These are phyloP conservation scores for Boletus fagicola DNA, from an alignment of 768 basidiomycete species.

Conservation along the genomic window DNA sequence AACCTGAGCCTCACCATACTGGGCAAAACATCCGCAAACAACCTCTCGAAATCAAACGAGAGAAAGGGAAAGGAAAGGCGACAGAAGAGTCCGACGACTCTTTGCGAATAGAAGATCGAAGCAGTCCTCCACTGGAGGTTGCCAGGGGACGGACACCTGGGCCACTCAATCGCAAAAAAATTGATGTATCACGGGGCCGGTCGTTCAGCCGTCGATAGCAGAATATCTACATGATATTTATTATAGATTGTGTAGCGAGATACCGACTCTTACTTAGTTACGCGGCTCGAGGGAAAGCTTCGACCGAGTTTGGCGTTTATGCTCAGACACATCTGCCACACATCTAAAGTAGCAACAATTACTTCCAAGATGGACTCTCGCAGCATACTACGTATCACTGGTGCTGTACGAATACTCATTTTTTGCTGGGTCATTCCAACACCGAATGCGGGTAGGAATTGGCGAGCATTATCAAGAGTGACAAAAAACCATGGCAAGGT, in stretches of 20 bases:
- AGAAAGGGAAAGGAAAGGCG: constrained; percentile 18
- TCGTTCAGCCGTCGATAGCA: constrained; percentile 25
- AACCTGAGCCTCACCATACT: constrained; percentile 4
- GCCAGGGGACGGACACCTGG: constrained; percentile 29
- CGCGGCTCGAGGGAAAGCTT: background rate
- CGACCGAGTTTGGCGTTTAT: constrained; percentile 5
- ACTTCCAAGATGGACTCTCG: constrained; percentile 17
- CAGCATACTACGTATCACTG: constrained; percentile 21
- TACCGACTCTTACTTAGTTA: constrained; percentile 1
- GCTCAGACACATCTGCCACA: constrained; percentile 5
- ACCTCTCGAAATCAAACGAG: constrained; percentile 12
- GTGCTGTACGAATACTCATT: constrained; percentile 17
- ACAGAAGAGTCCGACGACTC: background rate
- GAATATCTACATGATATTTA: constrained; percentile 5
- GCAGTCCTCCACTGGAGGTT: constrained; percentile 8
- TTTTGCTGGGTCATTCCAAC: constrained; percentile 8
- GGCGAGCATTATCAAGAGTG: constrained; percentile 64
- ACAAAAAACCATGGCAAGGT: constrained; percentile 50
- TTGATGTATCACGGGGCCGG: constrained; percentile 17
- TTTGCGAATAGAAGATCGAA: constrained; percentile 16
- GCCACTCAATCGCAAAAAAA: constrained; percentile 21
- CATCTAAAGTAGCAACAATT: constrained; percentile 1
- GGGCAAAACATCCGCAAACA: constrained; percentile 8
- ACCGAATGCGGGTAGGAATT: constrained; percentile 52
- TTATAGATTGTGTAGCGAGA: constrained; percentile 9